Conservation (phyloP, 177 flowering plant species). For the Vitis hybrid region DNA sequence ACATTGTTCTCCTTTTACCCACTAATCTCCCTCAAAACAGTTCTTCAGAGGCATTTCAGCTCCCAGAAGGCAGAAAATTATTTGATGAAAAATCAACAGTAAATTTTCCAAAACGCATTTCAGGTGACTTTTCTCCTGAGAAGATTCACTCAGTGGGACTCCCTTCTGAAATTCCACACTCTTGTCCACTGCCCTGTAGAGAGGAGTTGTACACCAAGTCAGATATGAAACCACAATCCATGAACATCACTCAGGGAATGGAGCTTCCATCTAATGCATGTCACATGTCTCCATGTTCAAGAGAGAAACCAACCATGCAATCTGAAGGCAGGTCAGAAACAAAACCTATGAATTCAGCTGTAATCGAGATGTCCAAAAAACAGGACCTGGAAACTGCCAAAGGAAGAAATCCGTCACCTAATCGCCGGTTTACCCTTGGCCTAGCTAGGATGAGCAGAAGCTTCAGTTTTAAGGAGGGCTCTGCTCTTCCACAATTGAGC, state of each 20-base stretch:
- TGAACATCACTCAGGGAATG: slow-evolving; percentile 13
- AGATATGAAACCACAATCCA: slow-evolving; percentile 12
- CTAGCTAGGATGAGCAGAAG: slow-evolving; percentile 56
- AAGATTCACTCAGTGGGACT: slow-evolving; percentile 21
- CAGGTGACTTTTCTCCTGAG: slow-evolving; percentile 32
- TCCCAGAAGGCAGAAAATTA: slow-evolving; percentile 24
- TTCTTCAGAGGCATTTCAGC: slow-evolving; percentile 20
- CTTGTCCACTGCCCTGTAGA: slow-evolving; percentile 48
- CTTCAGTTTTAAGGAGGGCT: slow-evolving; percentile 66
- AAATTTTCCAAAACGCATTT: slow-evolving; percentile 25
- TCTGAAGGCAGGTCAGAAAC: slow-evolving; percentile 7
- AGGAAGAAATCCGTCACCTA: slow-evolving; percentile 50
- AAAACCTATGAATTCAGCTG: slow-evolving; percentile 9
- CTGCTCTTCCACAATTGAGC: slow-evolving; percentile 38
- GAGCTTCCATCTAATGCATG: slow-evolving; percentile 23
- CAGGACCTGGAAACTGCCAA: slow-evolving; percentile 23
- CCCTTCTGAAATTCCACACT: slow-evolving; percentile 41
- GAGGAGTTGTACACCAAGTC: slow-evolving; percentile 19
- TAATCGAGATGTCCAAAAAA: slow-evolving; percentile 16
- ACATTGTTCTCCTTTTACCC: slow-evolving; percentile 43
- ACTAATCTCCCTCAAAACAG: slow-evolving; percentile 20
- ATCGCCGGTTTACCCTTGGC: slow-evolving; percentile 44
- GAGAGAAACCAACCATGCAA: slow-evolving; percentile 1
- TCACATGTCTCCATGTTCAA: slow-evolving; percentile 10
- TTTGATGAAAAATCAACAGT: slow-evolving; percentile 22